phyloP scores from a whole-genome alignment of 345 rosid species.

The Bruguiera parviflora region DNA sequence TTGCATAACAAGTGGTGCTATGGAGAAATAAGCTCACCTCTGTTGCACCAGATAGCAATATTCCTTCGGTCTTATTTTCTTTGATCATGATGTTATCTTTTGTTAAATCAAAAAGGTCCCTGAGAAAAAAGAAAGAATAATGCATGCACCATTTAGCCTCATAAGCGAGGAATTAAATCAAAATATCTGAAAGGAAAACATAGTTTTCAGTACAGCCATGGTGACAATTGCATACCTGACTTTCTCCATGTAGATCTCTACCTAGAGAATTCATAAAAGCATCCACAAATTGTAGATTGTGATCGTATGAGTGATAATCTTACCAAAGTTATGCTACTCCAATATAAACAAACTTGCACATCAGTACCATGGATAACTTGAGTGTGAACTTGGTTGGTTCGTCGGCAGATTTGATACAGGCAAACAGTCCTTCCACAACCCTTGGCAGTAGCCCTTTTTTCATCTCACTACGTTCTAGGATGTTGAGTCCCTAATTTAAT shows the following conservation, averaged over 20 bases:
- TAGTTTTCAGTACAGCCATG: neutral
- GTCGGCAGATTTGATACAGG: constrained; percentile 40
- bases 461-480: constrained; percentile 48
- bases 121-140: constrained; percentile 18
- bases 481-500: constrained; percentile 54
- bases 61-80: constrained; percentile 68
- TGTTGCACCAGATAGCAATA: constrained; percentile 64
- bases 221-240: constrained; percentile 47
- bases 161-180: neutral
- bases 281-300: constrained; percentile 2
- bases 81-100: constrained; percentile 83
- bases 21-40: constrained; percentile 41
- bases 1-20: neutral
- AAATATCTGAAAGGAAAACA: constrained; percentile 3
- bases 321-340: neutral
- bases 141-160: neutral
- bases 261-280: constrained; percentile 37
- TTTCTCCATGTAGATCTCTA: constrained; percentile 96
- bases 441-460: constrained; percentile 76
- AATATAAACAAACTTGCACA: constrained; percentile 1
- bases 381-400: constrained; percentile 42
- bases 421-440: constrained; percentile 66
- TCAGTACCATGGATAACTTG: constrained; percentile 77
- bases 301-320: neutral
- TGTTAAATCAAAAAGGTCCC: constrained; percentile 79